Conservation (phyloP, 1,284 basidiomycete genomes). For the Heterobasidion occidentale region DNA sequence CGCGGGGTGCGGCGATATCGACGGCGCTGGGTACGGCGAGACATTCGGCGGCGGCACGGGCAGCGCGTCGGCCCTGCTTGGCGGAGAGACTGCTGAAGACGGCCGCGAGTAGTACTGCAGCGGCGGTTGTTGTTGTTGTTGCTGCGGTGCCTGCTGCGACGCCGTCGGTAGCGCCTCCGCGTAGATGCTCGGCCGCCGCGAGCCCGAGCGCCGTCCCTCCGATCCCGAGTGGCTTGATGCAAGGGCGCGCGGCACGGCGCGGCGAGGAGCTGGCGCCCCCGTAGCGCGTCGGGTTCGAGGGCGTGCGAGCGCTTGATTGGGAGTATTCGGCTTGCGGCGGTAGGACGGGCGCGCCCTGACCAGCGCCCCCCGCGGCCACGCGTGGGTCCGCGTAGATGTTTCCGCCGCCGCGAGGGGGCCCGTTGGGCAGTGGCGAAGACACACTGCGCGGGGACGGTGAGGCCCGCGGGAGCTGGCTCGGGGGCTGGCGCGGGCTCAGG, state of each 20-base stretch:
- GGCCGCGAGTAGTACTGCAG: background rate
- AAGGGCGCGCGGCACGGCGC: too few relatives aligned
- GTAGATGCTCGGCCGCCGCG: background rate
- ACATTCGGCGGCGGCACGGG: slow-evolving; percentile 9
- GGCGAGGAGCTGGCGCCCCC: too few relatives aligned
- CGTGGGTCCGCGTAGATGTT: background rate
- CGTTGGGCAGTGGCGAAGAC: background rate
- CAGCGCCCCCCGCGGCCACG: background rate
- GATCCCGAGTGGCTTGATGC: background rate
- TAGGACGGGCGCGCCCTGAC: background rate
- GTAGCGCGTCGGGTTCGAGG: too few relatives aligned
- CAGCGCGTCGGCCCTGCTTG: slow-evolving; percentile 2
- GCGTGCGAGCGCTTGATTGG: background rate
- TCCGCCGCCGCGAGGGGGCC: too few relatives aligned
- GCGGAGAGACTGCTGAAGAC: background rate
- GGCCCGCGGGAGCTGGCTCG: background rate
- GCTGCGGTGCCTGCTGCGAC: too few relatives aligned
- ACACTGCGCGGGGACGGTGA: background rate
- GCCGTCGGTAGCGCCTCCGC: background rate
- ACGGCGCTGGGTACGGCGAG: background rate
- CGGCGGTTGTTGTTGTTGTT: background rate
- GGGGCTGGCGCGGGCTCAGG: background rate
- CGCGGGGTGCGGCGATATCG: background rate
- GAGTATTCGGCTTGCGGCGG: background rate
- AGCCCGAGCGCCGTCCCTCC: background rate